These are phyloP conservation scores for Phytophthora citrophthora DNA, from an alignment of 352 stramenopile genomes.

Conservation along the genomic window DNA sequence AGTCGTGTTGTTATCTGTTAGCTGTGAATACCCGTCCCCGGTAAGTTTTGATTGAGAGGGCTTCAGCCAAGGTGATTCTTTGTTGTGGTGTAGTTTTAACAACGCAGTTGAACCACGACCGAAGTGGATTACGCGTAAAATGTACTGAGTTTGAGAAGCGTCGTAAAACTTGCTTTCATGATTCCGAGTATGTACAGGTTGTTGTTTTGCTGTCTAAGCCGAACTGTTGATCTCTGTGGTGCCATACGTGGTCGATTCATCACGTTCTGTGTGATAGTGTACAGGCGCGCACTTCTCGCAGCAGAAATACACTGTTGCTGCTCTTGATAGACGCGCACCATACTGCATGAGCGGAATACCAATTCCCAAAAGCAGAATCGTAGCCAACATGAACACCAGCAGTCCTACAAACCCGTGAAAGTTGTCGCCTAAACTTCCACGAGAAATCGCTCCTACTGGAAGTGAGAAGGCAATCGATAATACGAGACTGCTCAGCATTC, in stretches of 20 bases:
- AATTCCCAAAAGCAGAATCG: constrained; percentile 51
- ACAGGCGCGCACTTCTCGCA: constrained; percentile 61
- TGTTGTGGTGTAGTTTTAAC: constrained; percentile 7
- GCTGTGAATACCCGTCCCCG: constrained; percentile 4
- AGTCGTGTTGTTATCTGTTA: constrained; percentile 14
- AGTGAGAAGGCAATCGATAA: constrained; percentile 65
- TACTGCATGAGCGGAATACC: constrained; percentile 67
- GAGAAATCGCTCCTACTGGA: constrained; percentile 43
- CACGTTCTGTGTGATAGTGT: constrained; percentile 46
- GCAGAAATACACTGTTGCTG: constrained; percentile 70
- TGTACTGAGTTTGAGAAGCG: constrained; percentile 14
- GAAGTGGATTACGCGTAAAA: constrained; percentile 23
- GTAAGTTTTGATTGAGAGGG: constrained; percentile 12
- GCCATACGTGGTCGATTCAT: constrained; percentile 41
- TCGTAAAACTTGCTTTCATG: neutral
- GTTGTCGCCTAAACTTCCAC: constrained; percentile 44
- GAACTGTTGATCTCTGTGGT: constrained; percentile 25
- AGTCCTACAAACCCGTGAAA: constrained; percentile 49
- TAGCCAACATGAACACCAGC: constrained; percentile 54
- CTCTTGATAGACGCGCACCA: constrained; percentile 43
- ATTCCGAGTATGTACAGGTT: neutral
- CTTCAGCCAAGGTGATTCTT: neutral
- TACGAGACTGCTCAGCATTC: constrained; percentile 55
- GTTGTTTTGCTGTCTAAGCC: constrained; percentile 1
- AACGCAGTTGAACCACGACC: constrained; percentile 12